Base-by-base conservation (phyloP, 257 asterid genomes). In the Petunia secreta region DNA sequence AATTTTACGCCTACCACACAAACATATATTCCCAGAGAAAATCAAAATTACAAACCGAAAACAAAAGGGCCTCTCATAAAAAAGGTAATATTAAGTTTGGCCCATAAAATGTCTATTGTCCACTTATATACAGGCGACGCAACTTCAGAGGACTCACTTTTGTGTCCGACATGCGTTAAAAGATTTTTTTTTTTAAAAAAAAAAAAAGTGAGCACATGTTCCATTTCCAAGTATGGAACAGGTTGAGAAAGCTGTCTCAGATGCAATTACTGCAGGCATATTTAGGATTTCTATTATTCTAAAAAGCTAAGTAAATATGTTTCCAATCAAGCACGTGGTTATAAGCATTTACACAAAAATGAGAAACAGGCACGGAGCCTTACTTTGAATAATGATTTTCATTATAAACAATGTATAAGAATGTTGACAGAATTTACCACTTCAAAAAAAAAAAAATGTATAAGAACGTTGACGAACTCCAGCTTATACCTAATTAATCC, bases 401-500 rank as follows among this genome's bases (percentile, higher is more conserved):
- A 25, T 25, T 25, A 25, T 25, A 25, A 25, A 25, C 25, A 25
- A 25, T 25, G 25, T 25, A 25, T 25, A 25, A 25, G 25, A 25
- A 25, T 25, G 25, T 25, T 25, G 25, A 25, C 25, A 25, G 0
- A 25, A 25, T 25, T 25, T 25, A 25, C 25, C 25, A 25, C 0
- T 25, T 25, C 25, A 25, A 25, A 25, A 25, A 25, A 25, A 25
- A 25, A 25, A 25, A 25, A n/a, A n/a, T n/a, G 25, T 25, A 25
- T 25, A 25, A 25, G 25, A 25, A 25, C 1, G 40, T 9, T 44
- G n/a, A 44, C 16, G 25, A 16, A 68, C 57, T 25, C 44, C 58
- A 44, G 58, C n/a, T 44, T 13, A 68, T 46, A 44, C 37, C 76
- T 13, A 68, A 68, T 68, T 68, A 68, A 68, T 68, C 25, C 16